Percentiles rank a stretch among this genome's conserved stretches.
Evolutionary conservation across 1,284 basidiomycete genomes (phyloP).

Genomic region (Austroboletus niveus): DNA sequence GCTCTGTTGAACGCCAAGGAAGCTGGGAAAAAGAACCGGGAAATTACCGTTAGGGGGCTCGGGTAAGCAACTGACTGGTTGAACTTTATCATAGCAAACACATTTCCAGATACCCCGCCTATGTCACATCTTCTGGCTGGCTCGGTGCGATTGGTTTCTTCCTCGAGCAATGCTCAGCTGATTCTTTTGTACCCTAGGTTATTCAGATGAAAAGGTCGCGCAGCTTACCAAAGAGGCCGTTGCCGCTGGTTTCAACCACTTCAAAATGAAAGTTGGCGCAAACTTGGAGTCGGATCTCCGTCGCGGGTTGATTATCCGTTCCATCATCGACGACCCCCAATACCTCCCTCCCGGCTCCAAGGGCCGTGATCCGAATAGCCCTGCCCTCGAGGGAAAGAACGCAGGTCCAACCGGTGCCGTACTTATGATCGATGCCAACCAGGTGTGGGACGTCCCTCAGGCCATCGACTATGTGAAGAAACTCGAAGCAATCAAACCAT

Average conservation of each 20-base stretch:
- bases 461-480: slow-evolving; percentile 90
- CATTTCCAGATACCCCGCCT: slow-evolving; percentile 78
- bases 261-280: slow-evolving; percentile 97
- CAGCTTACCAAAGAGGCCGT: slow-evolving; percentile 86
- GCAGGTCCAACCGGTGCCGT: slow-evolving; percentile 92
- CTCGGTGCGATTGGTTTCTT: slow-evolving; percentile 46
- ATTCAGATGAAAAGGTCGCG: slow-evolving; percentile 89
- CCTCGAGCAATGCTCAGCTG: background rate
- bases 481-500: slow-evolving; percentile 84
- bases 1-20: slow-evolving; percentile 78
- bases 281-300: slow-evolving; percentile 81
- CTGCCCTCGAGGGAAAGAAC: slow-evolving; percentile 79
- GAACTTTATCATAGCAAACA: background rate
- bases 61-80: slow-evolving; percentile 41
- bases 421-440: slow-evolving; percentile 96
- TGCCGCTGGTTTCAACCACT: slow-evolving; percentile 87
- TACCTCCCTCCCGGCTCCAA: slow-evolving; percentile 56
- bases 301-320: slow-evolving; percentile 84
- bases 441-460: slow-evolving; percentile 93
- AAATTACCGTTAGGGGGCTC: slow-evolving; percentile 64
- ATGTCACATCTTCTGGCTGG: slow-evolving; percentile 95
- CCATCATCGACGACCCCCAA: slow-evolving; percentile 90
- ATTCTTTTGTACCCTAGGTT: slow-evolving; percentile 34
- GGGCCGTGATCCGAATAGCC: slow-evolving; percentile 63
- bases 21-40: slow-evolving; percentile 74